phyloP scores from a whole-genome alignment of 192 early-diverging fungal genomes.

The Rhizoclosmatium globosum region DNA sequence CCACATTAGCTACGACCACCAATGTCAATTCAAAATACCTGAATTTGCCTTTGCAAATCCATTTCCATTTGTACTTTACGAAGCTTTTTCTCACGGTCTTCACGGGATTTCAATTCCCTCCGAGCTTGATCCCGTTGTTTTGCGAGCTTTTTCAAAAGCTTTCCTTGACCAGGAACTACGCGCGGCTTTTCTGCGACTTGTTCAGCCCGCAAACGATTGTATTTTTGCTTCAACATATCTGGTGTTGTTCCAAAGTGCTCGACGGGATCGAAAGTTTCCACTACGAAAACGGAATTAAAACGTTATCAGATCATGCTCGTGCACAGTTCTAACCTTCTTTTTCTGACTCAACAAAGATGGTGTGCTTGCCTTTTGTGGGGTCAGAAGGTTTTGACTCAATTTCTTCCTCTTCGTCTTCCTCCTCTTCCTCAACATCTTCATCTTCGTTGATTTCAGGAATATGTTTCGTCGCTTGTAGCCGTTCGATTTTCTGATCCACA shows the following conservation, averaged over 20 bases:
- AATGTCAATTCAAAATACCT: slow-evolving; percentile 48
- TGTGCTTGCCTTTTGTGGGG: slow-evolving; percentile 21
- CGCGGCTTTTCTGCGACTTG: neutral
- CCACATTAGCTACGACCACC: neutral
- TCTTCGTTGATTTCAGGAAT: slow-evolving; percentile 15
- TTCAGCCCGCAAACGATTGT: slow-evolving; percentile 47
- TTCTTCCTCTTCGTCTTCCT: slow-evolving; percentile 33
- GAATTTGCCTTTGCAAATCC: slow-evolving; percentile 77
- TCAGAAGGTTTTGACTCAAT: slow-evolving; percentile 24
- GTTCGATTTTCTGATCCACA: slow-evolving; percentile 28
- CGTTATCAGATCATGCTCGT: neutral
- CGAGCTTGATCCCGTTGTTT: slow-evolving; percentile 57
- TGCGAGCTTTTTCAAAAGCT: neutral
- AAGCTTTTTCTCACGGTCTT: slow-evolving; percentile 81
- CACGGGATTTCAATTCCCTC: slow-evolving; percentile 76
- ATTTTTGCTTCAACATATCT: slow-evolving; percentile 40
- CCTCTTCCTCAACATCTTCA: slow-evolving; percentile 45
- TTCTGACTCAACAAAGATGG: slow-evolving; percentile 60
- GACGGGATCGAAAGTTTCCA: slow-evolving; percentile 68
- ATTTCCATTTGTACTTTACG: slow-evolving; percentile 77
- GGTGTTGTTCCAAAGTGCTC: slow-evolving; percentile 28
- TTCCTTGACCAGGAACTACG: neutral
- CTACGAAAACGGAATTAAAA: slow-evolving; percentile 43
- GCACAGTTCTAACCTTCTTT: slow-evolving; percentile 43
- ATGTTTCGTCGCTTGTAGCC: slow-evolving; percentile 36